Base-by-base conservation (phyloP, 2,329 filamentous ascomycete genomes). In the Trichoderma koningiopsis region DNA sequence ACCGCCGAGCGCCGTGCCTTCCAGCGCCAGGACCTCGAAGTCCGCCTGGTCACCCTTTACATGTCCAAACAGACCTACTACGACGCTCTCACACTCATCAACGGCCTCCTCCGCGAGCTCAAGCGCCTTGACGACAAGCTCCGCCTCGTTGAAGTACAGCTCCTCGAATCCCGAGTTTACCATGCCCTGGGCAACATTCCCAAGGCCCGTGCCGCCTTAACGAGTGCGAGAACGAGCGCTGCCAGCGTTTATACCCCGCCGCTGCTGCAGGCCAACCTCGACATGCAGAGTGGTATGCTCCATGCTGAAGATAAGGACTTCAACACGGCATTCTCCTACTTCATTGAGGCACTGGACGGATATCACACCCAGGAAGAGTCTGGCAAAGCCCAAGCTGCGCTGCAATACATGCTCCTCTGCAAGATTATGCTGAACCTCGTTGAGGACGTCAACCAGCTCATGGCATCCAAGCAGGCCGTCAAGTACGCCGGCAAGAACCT, bases 371-470 rank as follows among this genome's bases (percentile, higher is more conserved):
- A 97, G 80, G 96, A 99, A 74, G 94, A 97, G 79, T 84, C 90
- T 49, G 84, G 87, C 72, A 94, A 94, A 82, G 96, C 96, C n/a
- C 96, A 95, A n/a, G 93, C 95, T 14, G 94, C 96, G 13, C 86
- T 99, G 73, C 96, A 99, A 85, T 99, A 99, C 86, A 99, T 99
- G 96, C 88, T 99, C 67, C 90, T 99, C 43, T 98, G 96, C 89
- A 99, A 99, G 86, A 96, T 99, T 81, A 99, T 99, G 96, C 87
- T 99, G 75, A 99, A 99, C 83, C 87, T 96, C 52, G 93, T 90
- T 73, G 94, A 98, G 84, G 96, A 99, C 80, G 95, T 99, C 80
- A 97, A 95, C 83, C 89, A 92, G 78, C 88, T 99, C 74, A 93
- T 99, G 89, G 89, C 92, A 35, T 96, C 93, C 67, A 99, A 99